Evolutionary conservation across 352 stramenopile genomes (phyloP).

Genomic region (Phytophthora niederhauseri): DNA sequence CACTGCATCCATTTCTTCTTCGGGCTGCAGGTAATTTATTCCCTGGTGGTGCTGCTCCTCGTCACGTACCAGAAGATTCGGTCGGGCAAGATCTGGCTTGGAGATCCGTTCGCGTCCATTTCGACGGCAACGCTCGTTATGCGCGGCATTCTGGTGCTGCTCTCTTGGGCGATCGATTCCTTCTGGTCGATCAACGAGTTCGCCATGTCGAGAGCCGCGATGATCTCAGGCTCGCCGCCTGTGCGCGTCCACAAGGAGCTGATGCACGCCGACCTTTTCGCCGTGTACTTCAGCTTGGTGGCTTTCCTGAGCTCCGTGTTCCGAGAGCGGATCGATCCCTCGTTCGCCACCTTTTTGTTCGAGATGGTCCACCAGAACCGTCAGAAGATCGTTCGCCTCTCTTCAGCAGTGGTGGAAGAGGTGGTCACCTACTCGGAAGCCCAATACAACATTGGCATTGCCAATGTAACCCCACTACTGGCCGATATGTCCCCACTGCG

Average conservation of each 20-base stretch:
- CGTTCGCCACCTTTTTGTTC: conserved; percentile 27
- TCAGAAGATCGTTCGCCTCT: conserved; percentile 10
- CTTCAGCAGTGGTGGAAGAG: conserved; percentile 13
- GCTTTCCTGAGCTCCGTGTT: conserved; percentile 27
- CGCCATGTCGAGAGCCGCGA: conserved; percentile 25
- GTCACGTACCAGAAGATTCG: conserved; percentile 37
- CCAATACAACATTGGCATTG: conserved; percentile 20
- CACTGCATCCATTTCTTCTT: conserved; percentile 47
- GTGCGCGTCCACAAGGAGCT: conserved; percentile 31
- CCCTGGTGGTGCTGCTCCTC: conserved; percentile 32
- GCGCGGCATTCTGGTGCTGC: conserved; percentile 28
- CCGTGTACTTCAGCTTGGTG: conserved; percentile 25
- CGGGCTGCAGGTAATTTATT: conserved; percentile 27
- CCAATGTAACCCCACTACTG: conserved; percentile 8
- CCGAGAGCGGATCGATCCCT: conserved; percentile 32
- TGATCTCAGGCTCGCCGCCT: conserved; percentile 1
- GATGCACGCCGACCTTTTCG: conserved; percentile 38
- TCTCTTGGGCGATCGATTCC: conserved; percentile 31
- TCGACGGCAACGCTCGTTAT: conserved; percentile 29
- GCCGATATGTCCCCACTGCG: conserved; percentile 27
- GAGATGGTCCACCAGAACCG: conserved; percentile 25
- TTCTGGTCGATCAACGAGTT: conserved; percentile 48
- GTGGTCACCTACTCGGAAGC: conserved; percentile 18
- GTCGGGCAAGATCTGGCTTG: conserved; percentile 45
- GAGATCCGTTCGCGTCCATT: conserved; percentile 43